Evolutionary conservation across 306 rosid species (phyloP).

Genomic region (Begonia peltatifolia): DNA sequence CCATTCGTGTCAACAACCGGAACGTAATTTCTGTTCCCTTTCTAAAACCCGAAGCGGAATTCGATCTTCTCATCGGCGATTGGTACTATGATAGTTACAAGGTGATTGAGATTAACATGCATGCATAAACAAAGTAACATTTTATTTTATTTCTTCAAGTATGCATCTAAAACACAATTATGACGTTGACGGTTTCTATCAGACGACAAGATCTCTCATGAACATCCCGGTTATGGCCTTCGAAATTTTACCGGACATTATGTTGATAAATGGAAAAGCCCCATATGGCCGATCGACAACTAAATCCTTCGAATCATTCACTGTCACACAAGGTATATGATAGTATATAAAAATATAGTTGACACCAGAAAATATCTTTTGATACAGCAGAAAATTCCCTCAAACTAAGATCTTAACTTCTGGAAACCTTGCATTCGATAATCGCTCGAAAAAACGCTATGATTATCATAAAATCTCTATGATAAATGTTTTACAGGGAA

Average conservation of each 20-base stretch:
- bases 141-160: conserved; percentile 1
- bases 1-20: conserved; percentile 51
- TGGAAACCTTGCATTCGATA: too few relatives aligned
- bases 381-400: too few relatives aligned
- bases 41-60: conserved; percentile 60
- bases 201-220: conserved; percentile 32
- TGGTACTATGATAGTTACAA: conserved; percentile 57
- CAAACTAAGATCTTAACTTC: too few relatives aligned
- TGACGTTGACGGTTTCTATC: too few relatives aligned
- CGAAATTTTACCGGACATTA: conserved; percentile 24
- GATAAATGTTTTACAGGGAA: conserved; percentile 32
- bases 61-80: conserved; percentile 68
- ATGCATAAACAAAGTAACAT: not conserved
- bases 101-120: conserved; percentile 19
- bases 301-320: conserved; percentile 35
- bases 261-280: conserved; percentile 62
- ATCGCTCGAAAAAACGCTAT: not conserved
- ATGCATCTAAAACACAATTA: not conserved
- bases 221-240: not conserved
- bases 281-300: conserved; percentile 26
- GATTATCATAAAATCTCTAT: not conserved
- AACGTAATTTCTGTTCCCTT: conserved; percentile 48
- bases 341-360: too few relatives aligned
- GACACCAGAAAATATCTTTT: too few relatives aligned
- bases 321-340: conserved; percentile 45